Evolutionary conservation across 176 grass and related monocot species (phyloP).

Genomic region (Oropetium thomaeum): DNA sequence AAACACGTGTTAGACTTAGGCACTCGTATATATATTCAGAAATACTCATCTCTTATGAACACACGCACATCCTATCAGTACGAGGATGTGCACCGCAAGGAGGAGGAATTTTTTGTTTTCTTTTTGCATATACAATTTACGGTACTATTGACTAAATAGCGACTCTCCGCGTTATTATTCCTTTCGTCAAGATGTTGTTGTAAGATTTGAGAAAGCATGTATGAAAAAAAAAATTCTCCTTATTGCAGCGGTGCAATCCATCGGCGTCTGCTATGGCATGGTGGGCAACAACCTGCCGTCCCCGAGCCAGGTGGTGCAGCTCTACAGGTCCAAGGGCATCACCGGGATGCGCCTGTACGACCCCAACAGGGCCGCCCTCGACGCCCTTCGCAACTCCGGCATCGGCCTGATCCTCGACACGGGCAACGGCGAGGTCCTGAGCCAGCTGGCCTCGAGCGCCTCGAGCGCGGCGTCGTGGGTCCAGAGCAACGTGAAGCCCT

Average conservation of each 20-base stretch:
- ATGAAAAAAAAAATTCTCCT: too few relatives aligned
- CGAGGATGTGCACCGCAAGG: too few relatives aligned
- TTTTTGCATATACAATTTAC: too few relatives aligned
- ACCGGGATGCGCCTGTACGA: constrained; percentile 58
- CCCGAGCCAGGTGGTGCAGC: constrained; percentile 38
- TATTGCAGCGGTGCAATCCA: constrained; percentile 47
- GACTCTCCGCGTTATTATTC: too few relatives aligned
- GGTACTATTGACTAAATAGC: too few relatives aligned
- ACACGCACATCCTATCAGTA: too few relatives aligned
- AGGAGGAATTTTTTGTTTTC: too few relatives aligned
- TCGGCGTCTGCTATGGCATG: constrained; percentile 68
- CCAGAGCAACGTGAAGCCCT: constrained; percentile 42
- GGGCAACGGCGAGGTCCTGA: not conserved
- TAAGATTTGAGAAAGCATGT: too few relatives aligned
- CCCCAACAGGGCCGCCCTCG: constrained; percentile 32
- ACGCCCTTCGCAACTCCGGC: constrained; percentile 34
- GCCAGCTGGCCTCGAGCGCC: not conserved
- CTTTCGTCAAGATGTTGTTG: too few relatives aligned
- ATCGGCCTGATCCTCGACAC: constrained; percentile 49
- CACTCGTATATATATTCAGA: too few relatives aligned
- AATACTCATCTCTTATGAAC: too few relatives aligned
- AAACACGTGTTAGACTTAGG: too few relatives aligned
- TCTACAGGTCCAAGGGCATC: constrained; percentile 62
- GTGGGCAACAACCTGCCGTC: constrained; percentile 57
- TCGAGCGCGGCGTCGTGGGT: constrained; percentile 48